phyloP scores from a whole-genome alignment of 2,329 filamentous ascomycete genomes.

The Phaeophleospora eucalypticola region DNA sequence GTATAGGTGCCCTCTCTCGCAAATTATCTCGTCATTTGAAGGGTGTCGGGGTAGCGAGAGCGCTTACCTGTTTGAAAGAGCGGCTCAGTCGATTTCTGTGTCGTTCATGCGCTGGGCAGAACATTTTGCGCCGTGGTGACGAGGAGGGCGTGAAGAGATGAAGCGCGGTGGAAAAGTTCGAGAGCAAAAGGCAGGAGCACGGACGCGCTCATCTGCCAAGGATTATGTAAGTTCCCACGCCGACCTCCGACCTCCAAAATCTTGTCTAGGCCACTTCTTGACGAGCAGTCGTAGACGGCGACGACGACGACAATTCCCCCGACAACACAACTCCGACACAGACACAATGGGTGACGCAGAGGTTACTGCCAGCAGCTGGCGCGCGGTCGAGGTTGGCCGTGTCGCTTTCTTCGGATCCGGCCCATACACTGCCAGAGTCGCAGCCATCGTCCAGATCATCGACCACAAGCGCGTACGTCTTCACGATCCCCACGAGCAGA shows the following conservation, averaged over 20 bases:
- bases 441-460: slow-evolving; percentile 97
- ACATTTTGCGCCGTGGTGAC: background rate
- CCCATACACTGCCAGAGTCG: slow-evolving; percentile 78
- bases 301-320: slow-evolving; percentile 8
- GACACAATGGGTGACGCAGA: slow-evolving; percentile 31
- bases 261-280: no score
- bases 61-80: background rate
- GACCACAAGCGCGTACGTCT: slow-evolving; percentile 98
- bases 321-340: slow-evolving; percentile 16
- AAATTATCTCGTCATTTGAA: slow-evolving; percentile 4
- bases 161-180: slow-evolving; percentile 1
- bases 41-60: background rate
- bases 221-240: background rate
- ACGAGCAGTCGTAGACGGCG: background rate
- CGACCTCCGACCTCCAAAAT: background rate
- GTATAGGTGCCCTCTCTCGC: background rate
- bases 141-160: background rate
- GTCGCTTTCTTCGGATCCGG: slow-evolving; percentile 87
- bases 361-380: slow-evolving; percentile 61
- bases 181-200: background rate
- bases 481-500: slow-evolving; percentile 9
- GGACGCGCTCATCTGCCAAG: background rate
- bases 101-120: background rate
- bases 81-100: background rate
- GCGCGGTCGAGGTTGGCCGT: slow-evolving; percentile 97